phyloP scores from a whole-genome alignment of 179 eudicot species.

The Carnegiea gigantea region DNA sequence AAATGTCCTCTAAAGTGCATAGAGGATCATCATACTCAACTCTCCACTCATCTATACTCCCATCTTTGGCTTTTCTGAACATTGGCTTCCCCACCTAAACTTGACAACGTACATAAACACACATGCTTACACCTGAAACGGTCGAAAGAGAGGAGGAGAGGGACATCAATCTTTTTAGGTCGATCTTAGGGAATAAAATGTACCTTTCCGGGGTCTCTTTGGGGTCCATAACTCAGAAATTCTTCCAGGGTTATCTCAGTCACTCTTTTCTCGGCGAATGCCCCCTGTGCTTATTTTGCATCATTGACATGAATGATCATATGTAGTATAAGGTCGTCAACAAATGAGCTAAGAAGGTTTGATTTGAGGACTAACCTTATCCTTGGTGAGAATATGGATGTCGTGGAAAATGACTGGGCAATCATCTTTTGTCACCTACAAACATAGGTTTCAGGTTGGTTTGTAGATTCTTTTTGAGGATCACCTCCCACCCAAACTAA shows the following conservation, averaged over 20 bases:
- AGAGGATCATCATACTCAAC: constrained; percentile 47
- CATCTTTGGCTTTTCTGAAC: constrained; percentile 40
- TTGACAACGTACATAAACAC: neutral
- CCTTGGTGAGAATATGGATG: constrained; percentile 33
- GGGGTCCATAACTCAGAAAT: constrained; percentile 49
- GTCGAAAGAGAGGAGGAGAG: neutral
- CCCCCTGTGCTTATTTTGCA: constrained; percentile 29
- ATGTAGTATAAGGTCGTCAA: too few species aligned
- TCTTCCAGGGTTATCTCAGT: constrained; percentile 41
- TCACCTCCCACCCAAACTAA: constrained; percentile 29
- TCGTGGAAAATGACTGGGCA: constrained; percentile 52
- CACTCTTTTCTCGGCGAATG: constrained; percentile 39
- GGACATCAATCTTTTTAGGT: too few species aligned
- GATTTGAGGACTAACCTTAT: constrained; percentile 24
- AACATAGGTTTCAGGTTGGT: constrained; percentile 22
- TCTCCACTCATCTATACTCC: constrained; percentile 40
- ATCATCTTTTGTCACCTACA: constrained; percentile 53
- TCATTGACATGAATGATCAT: neutral
- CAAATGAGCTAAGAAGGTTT: too few species aligned
- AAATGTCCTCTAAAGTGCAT: constrained; percentile 50
- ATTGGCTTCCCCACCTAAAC: constrained; percentile 43
- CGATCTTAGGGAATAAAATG: too few species aligned
- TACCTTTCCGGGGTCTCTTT: constrained; percentile 39
- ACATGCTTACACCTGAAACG: too few species aligned
- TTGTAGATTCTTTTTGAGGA: constrained; percentile 27